A percentile compares a stretch with the other conserved stretches of the same genome.
Evolutionary conservation across 176 grass and related monocot species (phyloP).

Genomic region (Puccinellia tenuiflora): DNA sequence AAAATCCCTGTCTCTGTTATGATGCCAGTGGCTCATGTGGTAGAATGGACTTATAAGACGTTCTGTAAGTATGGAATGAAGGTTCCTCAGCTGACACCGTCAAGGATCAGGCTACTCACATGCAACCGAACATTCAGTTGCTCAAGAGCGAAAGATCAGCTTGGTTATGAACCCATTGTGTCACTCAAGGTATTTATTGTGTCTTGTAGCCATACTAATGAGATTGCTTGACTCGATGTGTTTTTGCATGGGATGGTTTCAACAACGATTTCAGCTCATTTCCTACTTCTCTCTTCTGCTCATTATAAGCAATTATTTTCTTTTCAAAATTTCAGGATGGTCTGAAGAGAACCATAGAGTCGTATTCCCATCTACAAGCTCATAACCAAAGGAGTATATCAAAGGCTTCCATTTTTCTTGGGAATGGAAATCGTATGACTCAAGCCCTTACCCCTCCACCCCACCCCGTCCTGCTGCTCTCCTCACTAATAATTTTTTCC

Average conservation of each 20-base stretch:
- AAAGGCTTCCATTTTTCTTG: constrained; percentile 79
- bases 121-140: constrained; percentile 91
- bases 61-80: constrained; percentile 86
- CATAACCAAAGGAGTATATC: constrained; percentile 62
- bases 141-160: constrained; percentile 85
- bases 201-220: background rate
- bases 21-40: constrained; percentile 87
- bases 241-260: constrained; percentile 20
- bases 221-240: constrained; percentile 1
- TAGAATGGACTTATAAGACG: constrained; percentile 81
- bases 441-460: background rate
- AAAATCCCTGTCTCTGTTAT: constrained; percentile 89
- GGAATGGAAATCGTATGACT: constrained; percentile 77
- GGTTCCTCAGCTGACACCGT: constrained; percentile 94
- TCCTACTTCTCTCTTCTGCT: background rate
- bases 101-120: constrained; percentile 85
- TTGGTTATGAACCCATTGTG: constrained; percentile 92
- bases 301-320: background rate
- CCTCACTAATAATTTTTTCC: background rate
- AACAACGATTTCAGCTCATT: background rate
- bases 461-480: background rate
- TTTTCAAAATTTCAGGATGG: constrained; percentile 69
- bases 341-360: constrained; percentile 74
- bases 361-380: constrained; percentile 73
- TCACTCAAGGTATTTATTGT: constrained; percentile 61